A percentile compares a stretch with the other conserved stretches of the same genome.
Evolutionary conservation across 208 protist genomes (phyloP).

Genomic region (Leptomonas seymouri): DNA sequence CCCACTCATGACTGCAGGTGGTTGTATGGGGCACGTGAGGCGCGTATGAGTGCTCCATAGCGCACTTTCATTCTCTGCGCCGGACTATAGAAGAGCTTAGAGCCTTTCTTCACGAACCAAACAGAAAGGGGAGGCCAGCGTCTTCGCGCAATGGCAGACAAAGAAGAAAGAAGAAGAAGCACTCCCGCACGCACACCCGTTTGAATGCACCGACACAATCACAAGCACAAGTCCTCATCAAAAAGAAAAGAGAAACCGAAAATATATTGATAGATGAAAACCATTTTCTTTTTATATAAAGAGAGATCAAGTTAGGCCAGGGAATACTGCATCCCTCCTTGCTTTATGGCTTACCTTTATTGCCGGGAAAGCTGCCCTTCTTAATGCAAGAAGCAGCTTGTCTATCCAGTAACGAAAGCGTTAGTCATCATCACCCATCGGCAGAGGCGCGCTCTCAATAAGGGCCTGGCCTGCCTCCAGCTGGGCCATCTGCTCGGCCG

Average conservation of each 20-base stretch:
- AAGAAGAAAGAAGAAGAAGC: constrained; percentile 2
- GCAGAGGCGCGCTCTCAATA: constrained; percentile 89
- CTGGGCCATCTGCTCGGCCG: constrained; percentile 74
- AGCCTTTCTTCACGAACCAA: no score
- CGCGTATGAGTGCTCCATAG: background rate
- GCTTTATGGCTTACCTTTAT: constrained; percentile 1
- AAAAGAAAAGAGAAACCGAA: no score
- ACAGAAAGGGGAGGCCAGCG: no score
- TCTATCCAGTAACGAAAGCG: constrained; percentile 56
- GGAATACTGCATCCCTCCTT: background rate
- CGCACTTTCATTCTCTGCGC: no score
- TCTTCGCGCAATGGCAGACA: no score
- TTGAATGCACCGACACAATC: background rate
- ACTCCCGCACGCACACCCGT: background rate
- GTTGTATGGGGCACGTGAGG: background rate
- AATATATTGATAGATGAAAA: background rate
- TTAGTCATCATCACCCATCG: constrained; percentile 97
- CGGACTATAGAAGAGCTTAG: background rate
- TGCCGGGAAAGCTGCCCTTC: background rate
- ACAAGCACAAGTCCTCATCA: background rate
- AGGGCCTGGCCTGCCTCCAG: constrained; percentile 90
- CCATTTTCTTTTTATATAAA: constrained; percentile 5
- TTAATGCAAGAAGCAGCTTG: background rate
- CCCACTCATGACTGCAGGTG: background rate
- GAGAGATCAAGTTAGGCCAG: background rate